phyloP scores from a whole-genome alignment of 129 eudicot genomes.

The Helianthus tuberosus region DNA sequence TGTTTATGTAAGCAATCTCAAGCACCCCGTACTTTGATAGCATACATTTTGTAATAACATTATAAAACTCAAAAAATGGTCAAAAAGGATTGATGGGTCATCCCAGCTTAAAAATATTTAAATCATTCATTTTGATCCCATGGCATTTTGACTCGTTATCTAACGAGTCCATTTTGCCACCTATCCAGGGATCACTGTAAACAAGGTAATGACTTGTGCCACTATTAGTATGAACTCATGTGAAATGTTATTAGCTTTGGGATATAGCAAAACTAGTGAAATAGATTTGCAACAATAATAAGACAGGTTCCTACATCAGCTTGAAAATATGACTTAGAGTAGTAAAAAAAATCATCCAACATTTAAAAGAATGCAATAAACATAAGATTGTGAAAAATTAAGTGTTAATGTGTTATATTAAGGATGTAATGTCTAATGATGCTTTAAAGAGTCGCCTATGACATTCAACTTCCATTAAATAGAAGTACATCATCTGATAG shows the following conservation, averaged over 20 bases:
- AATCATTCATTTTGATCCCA: background rate
- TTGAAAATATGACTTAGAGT: background rate
- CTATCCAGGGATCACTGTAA: background rate
- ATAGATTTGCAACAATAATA: background rate
- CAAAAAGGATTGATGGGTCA: background rate
- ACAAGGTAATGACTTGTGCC: constrained; percentile 7
- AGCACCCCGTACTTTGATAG: background rate
- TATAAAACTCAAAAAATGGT: background rate
- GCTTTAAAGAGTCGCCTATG: background rate
- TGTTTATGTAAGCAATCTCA: background rate
- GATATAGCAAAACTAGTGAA: background rate
- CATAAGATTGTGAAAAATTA: background rate
- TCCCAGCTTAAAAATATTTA: background rate
- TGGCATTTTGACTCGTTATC: background rate
- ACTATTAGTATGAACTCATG: background rate
- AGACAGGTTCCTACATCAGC: background rate
- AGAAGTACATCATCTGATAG: background rate
- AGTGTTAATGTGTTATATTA: background rate
- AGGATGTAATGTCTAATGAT: background rate
- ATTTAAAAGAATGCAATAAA: background rate
- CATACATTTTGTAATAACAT: background rate
- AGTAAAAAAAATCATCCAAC: background rate
- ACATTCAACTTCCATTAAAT: background rate
- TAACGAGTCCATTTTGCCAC: background rate
- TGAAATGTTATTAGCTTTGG: background rate